These are phyloP conservation scores for Biscogniauxia sp. DNA, from an alignment of 2,329 filamentous ascomycete genomes.

Conservation along the genomic window DNA sequence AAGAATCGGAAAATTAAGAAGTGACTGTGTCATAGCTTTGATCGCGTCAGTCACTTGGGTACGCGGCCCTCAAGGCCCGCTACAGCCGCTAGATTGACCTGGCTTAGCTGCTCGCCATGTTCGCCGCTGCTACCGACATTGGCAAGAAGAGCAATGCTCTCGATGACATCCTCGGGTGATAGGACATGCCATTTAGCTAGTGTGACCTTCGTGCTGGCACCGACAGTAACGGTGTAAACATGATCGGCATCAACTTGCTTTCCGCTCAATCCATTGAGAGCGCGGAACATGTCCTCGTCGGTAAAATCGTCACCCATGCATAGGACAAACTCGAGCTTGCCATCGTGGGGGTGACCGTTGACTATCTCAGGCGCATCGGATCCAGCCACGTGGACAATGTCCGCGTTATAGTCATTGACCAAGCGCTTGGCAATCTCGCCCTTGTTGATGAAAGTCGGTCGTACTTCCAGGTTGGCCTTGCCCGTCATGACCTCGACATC, in stretches of 20 bases:
- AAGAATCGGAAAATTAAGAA: background rate
- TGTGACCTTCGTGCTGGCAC: conserved; percentile 88
- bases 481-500: conserved; percentile 96
- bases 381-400: conserved; percentile 31
- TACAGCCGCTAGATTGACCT: conserved; percentile 56
- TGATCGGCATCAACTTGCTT: conserved; percentile 58
- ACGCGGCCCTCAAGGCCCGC: conserved; percentile 54
- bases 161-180: conserved; percentile 85
- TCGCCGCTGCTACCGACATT: conserved; percentile 40
- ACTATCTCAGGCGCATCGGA: conserved; percentile 26
- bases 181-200: conserved; percentile 86
- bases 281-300: conserved; percentile 95
- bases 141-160: conserved; percentile 57
- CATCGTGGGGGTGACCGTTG: conserved; percentile 39
- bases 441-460: conserved; percentile 98
- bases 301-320: conserved; percentile 96
- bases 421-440: conserved; percentile 89
- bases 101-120: conserved; percentile 42
- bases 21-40: background rate
- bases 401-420: conserved; percentile 67
- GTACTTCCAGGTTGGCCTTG: conserved; percentile 94
- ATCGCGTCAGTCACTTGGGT: conserved; percentile 36
- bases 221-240: conserved; percentile 88
- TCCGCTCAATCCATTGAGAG: conserved; percentile 61
- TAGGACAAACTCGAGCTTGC: conserved; percentile 78